These are phyloP conservation scores for Scorias spongiosa DNA, from an alignment of 2,329 filamentous ascomycete species.

Conservation along the genomic window DNA sequence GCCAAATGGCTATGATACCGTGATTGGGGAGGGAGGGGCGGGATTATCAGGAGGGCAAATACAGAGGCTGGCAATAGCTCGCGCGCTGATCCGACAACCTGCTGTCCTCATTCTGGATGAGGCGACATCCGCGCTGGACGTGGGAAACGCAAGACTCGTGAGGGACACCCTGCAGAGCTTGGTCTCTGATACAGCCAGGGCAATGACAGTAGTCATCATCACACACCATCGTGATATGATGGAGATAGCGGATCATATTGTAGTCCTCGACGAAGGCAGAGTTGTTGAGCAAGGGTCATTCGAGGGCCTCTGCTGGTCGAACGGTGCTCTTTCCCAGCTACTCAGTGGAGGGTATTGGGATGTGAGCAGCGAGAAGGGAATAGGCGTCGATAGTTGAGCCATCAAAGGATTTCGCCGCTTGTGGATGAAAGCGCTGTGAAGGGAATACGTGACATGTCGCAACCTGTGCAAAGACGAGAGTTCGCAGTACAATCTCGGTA, in stretches of 20 bases:
- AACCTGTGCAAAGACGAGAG: no score
- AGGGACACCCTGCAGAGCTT: slow-evolving; percentile 45
- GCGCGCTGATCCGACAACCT: slow-evolving; percentile 58
- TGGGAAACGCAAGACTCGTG: slow-evolving; percentile 48
- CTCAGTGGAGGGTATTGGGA: slow-evolving; percentile 24
- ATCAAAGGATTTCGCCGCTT: no score
- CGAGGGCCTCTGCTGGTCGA: slow-evolving; percentile 36
- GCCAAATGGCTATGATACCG: slow-evolving; percentile 54
- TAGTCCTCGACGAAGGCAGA: slow-evolving; percentile 55
- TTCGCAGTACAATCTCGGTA: no score
- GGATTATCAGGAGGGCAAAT: slow-evolving; percentile 66
- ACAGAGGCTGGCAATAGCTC: slow-evolving; percentile 66
- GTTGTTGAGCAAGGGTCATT: slow-evolving; percentile 55
- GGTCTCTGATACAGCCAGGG: slow-evolving; percentile 20
- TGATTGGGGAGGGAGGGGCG: slow-evolving; percentile 62
- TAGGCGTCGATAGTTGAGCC: no score
- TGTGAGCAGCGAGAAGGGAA: not conserved
- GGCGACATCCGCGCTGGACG: slow-evolving; percentile 68
- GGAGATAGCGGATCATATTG: slow-evolving; percentile 55
- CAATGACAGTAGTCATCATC: slow-evolving; percentile 60
- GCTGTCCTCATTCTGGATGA: slow-evolving; percentile 70
- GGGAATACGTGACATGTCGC: no score
- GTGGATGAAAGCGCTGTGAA: no score
- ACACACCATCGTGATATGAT: slow-evolving; percentile 83
- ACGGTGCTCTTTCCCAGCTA: slow-evolving; percentile 20